Base-by-base conservation (phyloP, 345 rosid species). In the Salix dunnii region DNA sequence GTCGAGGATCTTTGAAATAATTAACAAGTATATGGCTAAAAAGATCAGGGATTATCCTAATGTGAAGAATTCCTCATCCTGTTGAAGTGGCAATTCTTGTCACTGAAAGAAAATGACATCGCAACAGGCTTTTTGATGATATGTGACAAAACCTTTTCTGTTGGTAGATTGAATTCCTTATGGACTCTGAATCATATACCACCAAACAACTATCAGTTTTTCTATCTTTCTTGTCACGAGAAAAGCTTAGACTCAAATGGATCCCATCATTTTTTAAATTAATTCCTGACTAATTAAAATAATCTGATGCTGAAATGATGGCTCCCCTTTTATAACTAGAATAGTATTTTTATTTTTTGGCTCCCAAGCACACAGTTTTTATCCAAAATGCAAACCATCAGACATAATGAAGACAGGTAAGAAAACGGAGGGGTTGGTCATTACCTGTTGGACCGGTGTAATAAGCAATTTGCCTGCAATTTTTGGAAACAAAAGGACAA, bases 371-470 rank as follows among this genome's bases (percentile, higher is more conserved):
- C 12, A 3, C 23, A 55, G 28, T 55, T 55, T 2, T 40, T 40
- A 10, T 40, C 43, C 43, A 40, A 40, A 40, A 40, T 40, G 43
- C 43, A 40, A 9, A 23, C 10, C 23, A 58, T 58, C 28, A n/a
- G 63, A 23, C 14, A 58, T 58, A 23, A 10, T 58, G 13, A n/a
- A 58, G 62, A 58, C 23, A 9, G 62, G 28, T 3, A 55, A 23
- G 3, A 17, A 51, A n/a, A 8, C 11, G n/a, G 14, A 1, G 63
- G 14, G 16, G 28, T 58, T 3, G 28, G 4, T 46, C 49, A 58
- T 5, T 85, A 95, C 99, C 99, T 85, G 97, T 90, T 35, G 99
- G 96, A 4, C 97, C 97, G 0, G 97, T 95, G 85, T 79, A 91
- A 80, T 36, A 91, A 67, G 99, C 89, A 76, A 95, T 84, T 85